These are phyloP conservation scores for Chrysanthemum lavandulifolium DNA, from an alignment of 129 eudicot genomes.

Conservation along the genomic window DNA sequence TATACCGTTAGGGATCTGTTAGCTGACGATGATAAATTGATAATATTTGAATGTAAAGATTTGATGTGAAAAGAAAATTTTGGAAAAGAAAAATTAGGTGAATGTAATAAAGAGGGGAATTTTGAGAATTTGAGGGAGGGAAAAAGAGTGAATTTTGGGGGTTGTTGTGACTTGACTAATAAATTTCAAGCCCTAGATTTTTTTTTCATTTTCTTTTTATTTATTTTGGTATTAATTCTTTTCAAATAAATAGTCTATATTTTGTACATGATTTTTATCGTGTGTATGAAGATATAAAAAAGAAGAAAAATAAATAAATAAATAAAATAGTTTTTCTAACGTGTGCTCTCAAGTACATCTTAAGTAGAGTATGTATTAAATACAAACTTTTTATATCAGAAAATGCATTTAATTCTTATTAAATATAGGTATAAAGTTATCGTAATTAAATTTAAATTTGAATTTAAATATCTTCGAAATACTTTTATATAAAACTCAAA, in stretches of 20 bases:
- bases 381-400: no score
- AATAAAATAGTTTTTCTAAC: no score
- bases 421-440: no score
- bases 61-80: slow-evolving; percentile 1
- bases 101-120: slow-evolving; percentile 27
- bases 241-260: neutral
- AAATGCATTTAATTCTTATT: no score
- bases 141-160: slow-evolving; percentile 26
- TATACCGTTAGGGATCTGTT: slow-evolving; percentile 32
- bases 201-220: slow-evolving; percentile 28
- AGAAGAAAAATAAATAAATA: no score
- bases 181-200: slow-evolving; percentile 55
- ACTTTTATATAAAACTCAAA: no score
- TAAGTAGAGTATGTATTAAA: no score
- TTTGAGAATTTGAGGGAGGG: slow-evolving; percentile 40
- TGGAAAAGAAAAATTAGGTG: slow-evolving; percentile 21
- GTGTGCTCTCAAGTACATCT: neutral
- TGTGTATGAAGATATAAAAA: no score
- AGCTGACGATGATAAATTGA: slow-evolving; percentile 22
- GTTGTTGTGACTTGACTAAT: slow-evolving; percentile 8
- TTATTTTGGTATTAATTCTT: slow-evolving; percentile 5
- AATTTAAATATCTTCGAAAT: no score
- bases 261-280: no score
- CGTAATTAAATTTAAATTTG: no score
- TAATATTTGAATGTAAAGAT: slow-evolving; percentile 26